Evolutionary conservation across 83 land plant species (phyloP).

Genomic region (Picea mariana): DNA sequence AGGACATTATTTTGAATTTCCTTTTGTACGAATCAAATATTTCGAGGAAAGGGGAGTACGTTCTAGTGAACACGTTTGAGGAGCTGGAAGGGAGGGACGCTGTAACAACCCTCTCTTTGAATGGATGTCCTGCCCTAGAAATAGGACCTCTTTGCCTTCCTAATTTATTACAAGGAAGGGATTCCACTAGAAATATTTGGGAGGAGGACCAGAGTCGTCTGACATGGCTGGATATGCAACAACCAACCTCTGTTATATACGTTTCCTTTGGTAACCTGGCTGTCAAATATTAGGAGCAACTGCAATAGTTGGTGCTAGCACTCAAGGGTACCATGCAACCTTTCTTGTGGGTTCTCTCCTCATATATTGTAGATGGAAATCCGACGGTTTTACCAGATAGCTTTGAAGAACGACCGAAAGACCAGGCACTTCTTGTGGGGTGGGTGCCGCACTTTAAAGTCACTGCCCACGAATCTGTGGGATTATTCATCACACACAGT

Average conservation of each 20-base stretch:
- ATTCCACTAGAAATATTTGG: too few relatives aligned
- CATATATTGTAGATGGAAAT: background rate
- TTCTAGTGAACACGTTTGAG: too few relatives aligned
- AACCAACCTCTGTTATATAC: constrained; percentile 39
- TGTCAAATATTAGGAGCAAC: constrained; percentile 31
- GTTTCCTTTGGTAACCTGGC: constrained; percentile 53
- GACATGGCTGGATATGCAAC: constrained; percentile 52
- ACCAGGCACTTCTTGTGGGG: background rate
- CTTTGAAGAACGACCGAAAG: background rate
- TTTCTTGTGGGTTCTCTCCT: constrained; percentile 19
- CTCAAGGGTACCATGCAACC: constrained; percentile 34
- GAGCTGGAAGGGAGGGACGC: too few relatives aligned
- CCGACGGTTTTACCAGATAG: background rate
- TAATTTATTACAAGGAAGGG: too few relatives aligned
- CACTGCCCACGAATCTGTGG: too few relatives aligned
- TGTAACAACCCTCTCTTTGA: background rate
- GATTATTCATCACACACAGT: too few relatives aligned
- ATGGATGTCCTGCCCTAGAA: background rate
- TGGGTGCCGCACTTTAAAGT: too few relatives aligned
- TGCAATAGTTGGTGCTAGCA: constrained; percentile 33
- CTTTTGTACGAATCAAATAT: too few relatives aligned
- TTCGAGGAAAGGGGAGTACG: too few relatives aligned
- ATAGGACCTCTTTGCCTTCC: background rate
- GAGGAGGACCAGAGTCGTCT: background rate
- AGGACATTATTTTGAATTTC: too few relatives aligned